Conservation (phyloP, 768 basidiomycete genomes). For the Phlegmacium glaucopus region DNA sequence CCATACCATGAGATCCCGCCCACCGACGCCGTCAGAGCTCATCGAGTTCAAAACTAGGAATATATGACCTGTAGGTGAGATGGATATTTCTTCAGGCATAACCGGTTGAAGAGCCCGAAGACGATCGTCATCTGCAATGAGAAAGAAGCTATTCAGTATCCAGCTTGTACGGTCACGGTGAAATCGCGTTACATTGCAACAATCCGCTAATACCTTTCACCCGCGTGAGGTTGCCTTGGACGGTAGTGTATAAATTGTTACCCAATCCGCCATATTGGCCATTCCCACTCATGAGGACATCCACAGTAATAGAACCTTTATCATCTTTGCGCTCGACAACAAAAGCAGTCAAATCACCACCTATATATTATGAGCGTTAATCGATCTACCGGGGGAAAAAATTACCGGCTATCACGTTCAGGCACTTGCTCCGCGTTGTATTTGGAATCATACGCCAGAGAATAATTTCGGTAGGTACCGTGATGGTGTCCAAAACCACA, state of each 20-base stretch:
- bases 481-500: constrained; percentile 62
- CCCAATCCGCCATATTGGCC: constrained; percentile 83
- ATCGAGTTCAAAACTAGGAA: constrained; percentile 66
- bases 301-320: constrained; percentile 25
- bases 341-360: constrained; percentile 78
- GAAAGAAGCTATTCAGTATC: constrained; percentile 1
- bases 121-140: constrained; percentile 59
- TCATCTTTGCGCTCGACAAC: constrained; percentile 51
- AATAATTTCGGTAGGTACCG: constrained; percentile 83
- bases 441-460: constrained; percentile 54
- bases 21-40: constrained; percentile 45
- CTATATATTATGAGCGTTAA: constrained; percentile 27
- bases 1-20: constrained; percentile 70
- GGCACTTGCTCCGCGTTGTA: constrained; percentile 55
- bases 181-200: constrained; percentile 70
- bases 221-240: constrained; percentile 65
- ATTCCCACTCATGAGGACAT: constrained; percentile 75
- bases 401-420: constrained; percentile 62
- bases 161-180: neutral
- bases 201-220: constrained; percentile 82
- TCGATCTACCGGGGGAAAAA: neutral
- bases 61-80: constrained; percentile 76
- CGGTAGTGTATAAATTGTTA: constrained; percentile 62
- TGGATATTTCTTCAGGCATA: constrained; percentile 54
- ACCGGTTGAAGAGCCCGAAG: constrained; percentile 61